Evolutionary conservation across 495 filamentous ascomycete genomes (phyloP).

Genomic region (Penicillium cinerascens): DNA sequence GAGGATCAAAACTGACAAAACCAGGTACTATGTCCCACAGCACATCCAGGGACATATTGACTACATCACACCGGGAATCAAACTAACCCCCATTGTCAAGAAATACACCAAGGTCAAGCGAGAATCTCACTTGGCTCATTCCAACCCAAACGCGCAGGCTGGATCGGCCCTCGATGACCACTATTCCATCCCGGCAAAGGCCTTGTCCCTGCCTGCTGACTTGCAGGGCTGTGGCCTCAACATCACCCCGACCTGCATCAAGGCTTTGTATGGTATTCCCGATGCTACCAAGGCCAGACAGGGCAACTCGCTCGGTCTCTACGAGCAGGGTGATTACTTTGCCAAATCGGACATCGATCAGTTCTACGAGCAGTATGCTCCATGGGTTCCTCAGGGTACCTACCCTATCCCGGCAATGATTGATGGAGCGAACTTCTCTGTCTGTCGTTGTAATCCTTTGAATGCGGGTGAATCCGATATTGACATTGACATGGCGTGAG

Average conservation of each 20-base stretch:
- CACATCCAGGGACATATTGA: slow-evolving; percentile 52
- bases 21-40: slow-evolving; percentile 51
- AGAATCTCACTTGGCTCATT: slow-evolving; percentile 16
- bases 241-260: slow-evolving; percentile 54
- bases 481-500: slow-evolving; percentile 44
- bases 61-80: slow-evolving; percentile 57
- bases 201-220: slow-evolving; percentile 12
- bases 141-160: slow-evolving; percentile 6
- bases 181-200: slow-evolving; percentile 15
- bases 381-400: slow-evolving; percentile 39
- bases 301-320: slow-evolving; percentile 52
- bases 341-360: slow-evolving; percentile 54
- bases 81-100: slow-evolving; percentile 31
- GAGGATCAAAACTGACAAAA: background rate
- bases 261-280: slow-evolving; percentile 52
- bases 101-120: slow-evolving; percentile 21
- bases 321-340: slow-evolving; percentile 47
- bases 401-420: slow-evolving; percentile 40
- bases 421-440: slow-evolving; percentile 39
- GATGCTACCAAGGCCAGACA: slow-evolving; percentile 29
- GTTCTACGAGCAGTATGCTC: slow-evolving; percentile 51
- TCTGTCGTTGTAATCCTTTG: slow-evolving; percentile 23
- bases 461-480: slow-evolving; percentile 44
- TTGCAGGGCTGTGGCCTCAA: slow-evolving; percentile 36
- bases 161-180: background rate